These are phyloP conservation scores for Cadophora sp. DNA, from an alignment of 2,329 filamentous ascomycete species.

Conservation along the genomic window DNA sequence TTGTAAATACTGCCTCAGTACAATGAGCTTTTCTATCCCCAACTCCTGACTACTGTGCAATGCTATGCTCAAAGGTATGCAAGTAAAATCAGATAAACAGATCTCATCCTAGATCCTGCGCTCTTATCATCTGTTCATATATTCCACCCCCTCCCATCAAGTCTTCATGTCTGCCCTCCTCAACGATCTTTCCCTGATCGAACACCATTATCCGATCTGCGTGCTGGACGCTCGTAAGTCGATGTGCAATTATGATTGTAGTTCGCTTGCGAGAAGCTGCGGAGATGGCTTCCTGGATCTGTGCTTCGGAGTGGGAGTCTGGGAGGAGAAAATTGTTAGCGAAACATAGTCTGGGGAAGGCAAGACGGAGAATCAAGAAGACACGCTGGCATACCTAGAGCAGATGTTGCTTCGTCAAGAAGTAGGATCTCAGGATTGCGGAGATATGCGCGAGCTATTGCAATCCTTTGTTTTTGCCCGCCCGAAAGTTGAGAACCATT, in stretches of 20 bases:
- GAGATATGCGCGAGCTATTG: conserved; percentile 78
- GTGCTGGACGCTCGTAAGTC: conserved; percentile 61
- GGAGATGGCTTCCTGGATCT: conserved; percentile 72
- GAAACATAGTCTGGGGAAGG: neutral
- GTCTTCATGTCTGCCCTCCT: conserved; percentile 60
- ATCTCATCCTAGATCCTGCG: conserved; percentile 26
- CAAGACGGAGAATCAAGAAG: neutral
- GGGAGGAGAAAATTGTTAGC: conserved; percentile 5
- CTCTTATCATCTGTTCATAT: conserved; percentile 44
- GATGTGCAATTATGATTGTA: conserved; percentile 63
- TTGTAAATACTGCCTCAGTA: neutral
- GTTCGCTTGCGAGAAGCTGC: conserved; percentile 58
- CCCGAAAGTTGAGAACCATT: conserved; percentile 78
- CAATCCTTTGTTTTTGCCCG: conserved; percentile 79
- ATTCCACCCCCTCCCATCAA: conserved; percentile 58
- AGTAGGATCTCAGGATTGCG: conserved; percentile 75
- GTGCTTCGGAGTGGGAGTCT: conserved; percentile 59
- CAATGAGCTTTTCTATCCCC: no score
- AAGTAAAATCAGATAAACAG: neutral
- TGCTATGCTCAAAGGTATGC: neutral
- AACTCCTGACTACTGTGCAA: neutral
- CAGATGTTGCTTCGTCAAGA: conserved; percentile 82
- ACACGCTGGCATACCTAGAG: conserved; percentile 62
- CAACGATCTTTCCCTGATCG: conserved; percentile 59
- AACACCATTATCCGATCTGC: conserved; percentile 64